Evolutionary conservation across 257 asterid genomes (phyloP), one percentile per base, ranked within the genome.

Genomic region (Nicotiana knightiana): DNA sequence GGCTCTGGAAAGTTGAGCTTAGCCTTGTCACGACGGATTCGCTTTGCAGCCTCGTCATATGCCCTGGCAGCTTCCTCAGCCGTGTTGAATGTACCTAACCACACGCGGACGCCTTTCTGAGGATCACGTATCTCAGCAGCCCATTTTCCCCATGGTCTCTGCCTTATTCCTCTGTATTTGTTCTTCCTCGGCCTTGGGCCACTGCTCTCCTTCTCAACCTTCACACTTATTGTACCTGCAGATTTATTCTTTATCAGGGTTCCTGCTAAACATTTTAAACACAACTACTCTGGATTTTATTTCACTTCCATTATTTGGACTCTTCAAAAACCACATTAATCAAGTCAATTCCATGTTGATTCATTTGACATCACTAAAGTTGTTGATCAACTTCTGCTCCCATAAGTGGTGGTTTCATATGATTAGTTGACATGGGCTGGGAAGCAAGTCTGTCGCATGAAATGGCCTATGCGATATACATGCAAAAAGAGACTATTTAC

Each of bases 51-150:
- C 11, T 81, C 85, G 12, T 94, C 98, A 10, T 94, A 93, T 65
- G 98, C 98, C 82, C 77, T 84, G 59, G 97, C 98, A 0, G 97
- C 98, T 82, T 90, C 90, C 83, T 92, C 95, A 8, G 96, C 87
- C 2, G 97, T 83, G 84, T 83, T 67, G 90, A 86, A 94, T 17
- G 98, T 94, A 9, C 98, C 97, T 10, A 94, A 97, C 97, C 97
- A 93, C 11, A 91, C 95, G 1, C 98, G 71, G 0, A 85, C 86
- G 2, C 98, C 97, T 54, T 91, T 91, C 2, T 76, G 82, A 0
- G 98, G 98, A 84, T 94, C 97, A 24, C 97, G 97, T 53, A 93
- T 94, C 78, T 94, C 97, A 2, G 97, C 98, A 1, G 98, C 98
- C 97, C 97, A 94, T 86, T 94, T 93, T 7, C 98, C 98, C 97